Conservation (phyloP, 2,329 filamentous ascomycete species). For the Ceratocystis huliohia region DNA sequence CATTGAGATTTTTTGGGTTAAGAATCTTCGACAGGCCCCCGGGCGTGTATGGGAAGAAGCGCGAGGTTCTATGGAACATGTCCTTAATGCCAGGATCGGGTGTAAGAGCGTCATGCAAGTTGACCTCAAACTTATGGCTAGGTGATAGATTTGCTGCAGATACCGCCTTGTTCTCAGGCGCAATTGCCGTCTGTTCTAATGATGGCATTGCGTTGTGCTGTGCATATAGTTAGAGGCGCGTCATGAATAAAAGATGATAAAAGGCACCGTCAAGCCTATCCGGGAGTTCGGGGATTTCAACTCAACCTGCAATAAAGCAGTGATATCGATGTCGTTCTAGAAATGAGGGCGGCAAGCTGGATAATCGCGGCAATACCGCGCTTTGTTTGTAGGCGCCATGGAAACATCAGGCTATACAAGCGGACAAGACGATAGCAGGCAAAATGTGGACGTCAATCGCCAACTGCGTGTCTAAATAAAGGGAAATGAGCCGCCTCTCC, state of each 20-base stretch:
- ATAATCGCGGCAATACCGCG: background rate
- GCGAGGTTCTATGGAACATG: constrained; percentile 53
- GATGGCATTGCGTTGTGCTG: background rate
- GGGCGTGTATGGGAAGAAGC: constrained; percentile 56
- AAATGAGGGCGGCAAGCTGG: background rate
- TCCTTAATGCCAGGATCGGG: constrained; percentile 58
- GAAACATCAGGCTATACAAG: background rate
- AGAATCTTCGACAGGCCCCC: constrained; percentile 65
- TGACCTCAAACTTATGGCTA: constrained; percentile 18
- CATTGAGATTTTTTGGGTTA: constrained; percentile 64
- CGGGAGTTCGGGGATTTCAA: no score
- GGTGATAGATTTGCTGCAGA: background rate
- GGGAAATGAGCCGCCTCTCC: background rate
- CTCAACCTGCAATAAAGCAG: background rate
- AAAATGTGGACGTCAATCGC: background rate
- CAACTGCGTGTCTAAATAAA: no score
- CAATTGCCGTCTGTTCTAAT: background rate
- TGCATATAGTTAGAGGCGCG: background rate
- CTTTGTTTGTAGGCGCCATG: background rate
- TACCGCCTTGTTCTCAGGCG: background rate
- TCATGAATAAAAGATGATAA: background rate
- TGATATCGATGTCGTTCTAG: background rate
- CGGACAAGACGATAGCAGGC: background rate
- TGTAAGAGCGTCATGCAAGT: constrained; percentile 27
- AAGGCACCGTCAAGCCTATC: background rate